A percentile compares a stretch with the other conserved stretches of the same genome.
These are phyloP conservation scores for Gossypium longicalyx DNA, from an alignment of 345 rosid species.

Conservation along the genomic window DNA sequence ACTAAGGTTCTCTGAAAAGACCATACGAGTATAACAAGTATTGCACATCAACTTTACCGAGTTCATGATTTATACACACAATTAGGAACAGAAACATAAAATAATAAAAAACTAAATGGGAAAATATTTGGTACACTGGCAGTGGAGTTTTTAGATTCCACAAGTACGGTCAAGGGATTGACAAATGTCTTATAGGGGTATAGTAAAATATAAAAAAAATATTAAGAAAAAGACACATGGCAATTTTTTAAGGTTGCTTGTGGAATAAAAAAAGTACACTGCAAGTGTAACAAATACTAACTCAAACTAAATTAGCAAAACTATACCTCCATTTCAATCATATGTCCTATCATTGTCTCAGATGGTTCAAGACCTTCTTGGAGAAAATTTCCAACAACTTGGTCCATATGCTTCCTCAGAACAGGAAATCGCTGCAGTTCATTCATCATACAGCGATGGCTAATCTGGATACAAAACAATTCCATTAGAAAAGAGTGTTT, in stretches of 20 bases:
- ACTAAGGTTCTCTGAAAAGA: neutral
- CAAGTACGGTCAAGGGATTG: too few relatives aligned
- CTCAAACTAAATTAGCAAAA: neutral
- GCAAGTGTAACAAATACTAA: too few relatives aligned
- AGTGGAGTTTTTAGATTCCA: too few relatives aligned
- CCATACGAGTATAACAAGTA: neutral
- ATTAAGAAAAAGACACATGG: too few relatives aligned
- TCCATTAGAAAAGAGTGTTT: neutral
- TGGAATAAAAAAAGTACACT: too few relatives aligned
- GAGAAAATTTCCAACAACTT: constrained; percentile 79
- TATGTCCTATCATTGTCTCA: constrained; percentile 85
- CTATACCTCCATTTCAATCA: constrained; percentile 88
- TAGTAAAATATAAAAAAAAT: too few relatives aligned
- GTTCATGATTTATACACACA: neutral
- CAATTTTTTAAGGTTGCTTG: too few relatives aligned
- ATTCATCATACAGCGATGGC: constrained; percentile 71
- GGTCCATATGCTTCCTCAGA: constrained; percentile 87
- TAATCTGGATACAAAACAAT: constrained; percentile 53
- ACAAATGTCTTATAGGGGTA: too few relatives aligned
- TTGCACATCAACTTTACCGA: neutral
- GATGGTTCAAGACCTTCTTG: constrained; percentile 90
- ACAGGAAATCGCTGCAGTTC: constrained; percentile 83
- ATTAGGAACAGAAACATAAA: neutral
- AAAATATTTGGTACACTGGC: too few relatives aligned
- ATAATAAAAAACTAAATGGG: neutral